Base-by-base conservation (phyloP, 495 filamentous ascomycete genomes). In the Penicillium psychrofluorescens region DNA sequence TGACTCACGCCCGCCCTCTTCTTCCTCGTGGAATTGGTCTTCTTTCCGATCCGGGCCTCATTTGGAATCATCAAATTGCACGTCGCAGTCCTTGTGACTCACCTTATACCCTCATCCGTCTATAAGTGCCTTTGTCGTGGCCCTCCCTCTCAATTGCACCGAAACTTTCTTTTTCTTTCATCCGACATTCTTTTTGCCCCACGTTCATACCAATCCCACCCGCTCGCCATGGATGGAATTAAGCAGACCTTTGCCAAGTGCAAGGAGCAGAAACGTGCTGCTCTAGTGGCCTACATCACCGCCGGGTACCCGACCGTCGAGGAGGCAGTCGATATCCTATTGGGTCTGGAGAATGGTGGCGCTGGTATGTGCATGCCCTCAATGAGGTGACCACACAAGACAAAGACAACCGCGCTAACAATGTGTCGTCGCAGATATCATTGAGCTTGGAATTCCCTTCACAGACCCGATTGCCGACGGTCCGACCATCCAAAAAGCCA, bases 381-480 rank as follows among this genome's bases (percentile, higher is more conserved):
- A 3, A 22, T 30, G 29, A 11, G 35, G 15, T 46, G n/a, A 43
- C 22, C 22, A 22, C 22, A 6, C 22, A 6, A 22, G 22, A 4
- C 22, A 22, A 4, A 22, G 22, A 22, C 22, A 22, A 4, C 22
- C 22, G 22, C 22, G 22, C 22, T 22, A 22, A 22, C 22, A 4
- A 36, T 8, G 32, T 34, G 29, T 39, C 44, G 12, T 35, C 27
- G 41, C 33, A 72, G 68, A 72, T 44, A 57, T 72, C 13, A 70
- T 72, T 33, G 62, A 66, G 33, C 55, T 64, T 37, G 89, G 90
- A 33, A 75, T 95, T 34, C 94, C 94, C 36, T 99, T 99, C 76
- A 96, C 94, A 40, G 92, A 99, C 58, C 92, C 92, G 14, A 96
- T 95, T 67, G 90, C 90, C 43, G 90, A 96, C 65, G 90, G 90